A percentile compares a stretch with the other conserved stretches of the same genome.
phyloP scores from a whole-genome alignment of 208 protist species.

The Entamoeba dispar region DNA sequence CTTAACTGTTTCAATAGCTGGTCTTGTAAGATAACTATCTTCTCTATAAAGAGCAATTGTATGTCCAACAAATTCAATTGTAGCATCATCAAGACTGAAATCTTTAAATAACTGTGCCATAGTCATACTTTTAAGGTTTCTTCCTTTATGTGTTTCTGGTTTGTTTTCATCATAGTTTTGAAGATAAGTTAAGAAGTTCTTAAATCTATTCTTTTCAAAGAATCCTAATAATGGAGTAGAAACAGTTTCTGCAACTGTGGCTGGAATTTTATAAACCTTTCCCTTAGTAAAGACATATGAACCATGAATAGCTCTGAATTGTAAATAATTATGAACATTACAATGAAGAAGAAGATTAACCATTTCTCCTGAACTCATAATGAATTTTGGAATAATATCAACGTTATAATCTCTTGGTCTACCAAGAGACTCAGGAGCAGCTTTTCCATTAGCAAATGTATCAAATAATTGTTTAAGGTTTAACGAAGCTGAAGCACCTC shows the following conservation, averaged over 20 bases:
- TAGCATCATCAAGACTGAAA: conserved; percentile 67
- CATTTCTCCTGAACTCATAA: conserved; percentile 68
- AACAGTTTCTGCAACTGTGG: conserved; percentile 74
- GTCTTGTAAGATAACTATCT: conserved; percentile 42
- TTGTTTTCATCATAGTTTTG: background rate
- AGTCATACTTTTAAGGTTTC: conserved; percentile 51
- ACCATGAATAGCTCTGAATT: conserved; percentile 89
- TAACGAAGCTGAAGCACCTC: conserved; percentile 86
- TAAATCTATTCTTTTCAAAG: conserved; percentile 27
- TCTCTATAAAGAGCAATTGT: conserved; percentile 53
- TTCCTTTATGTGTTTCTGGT: background rate
- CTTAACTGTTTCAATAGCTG: conserved; percentile 66
- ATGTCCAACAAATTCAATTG: conserved; percentile 89
- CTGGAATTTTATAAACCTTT: conserved; percentile 82
- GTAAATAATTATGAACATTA: conserved; percentile 86
- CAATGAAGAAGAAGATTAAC: conserved; percentile 87
- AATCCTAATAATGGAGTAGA: conserved; percentile 65
- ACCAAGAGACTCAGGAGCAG: conserved; percentile 47
- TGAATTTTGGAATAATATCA: conserved; percentile 96
- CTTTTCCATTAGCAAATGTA: conserved; percentile 57
- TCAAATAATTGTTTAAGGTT: conserved; percentile 83
- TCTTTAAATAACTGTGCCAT: conserved; percentile 74
- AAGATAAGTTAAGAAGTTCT: background rate
- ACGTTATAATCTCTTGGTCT: conserved; percentile 81
- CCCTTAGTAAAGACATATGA: conserved; percentile 73